These are phyloP conservation scores for Suillus brevipes DNA, from an alignment of 768 basidiomycete genomes.

Conservation along the genomic window DNA sequence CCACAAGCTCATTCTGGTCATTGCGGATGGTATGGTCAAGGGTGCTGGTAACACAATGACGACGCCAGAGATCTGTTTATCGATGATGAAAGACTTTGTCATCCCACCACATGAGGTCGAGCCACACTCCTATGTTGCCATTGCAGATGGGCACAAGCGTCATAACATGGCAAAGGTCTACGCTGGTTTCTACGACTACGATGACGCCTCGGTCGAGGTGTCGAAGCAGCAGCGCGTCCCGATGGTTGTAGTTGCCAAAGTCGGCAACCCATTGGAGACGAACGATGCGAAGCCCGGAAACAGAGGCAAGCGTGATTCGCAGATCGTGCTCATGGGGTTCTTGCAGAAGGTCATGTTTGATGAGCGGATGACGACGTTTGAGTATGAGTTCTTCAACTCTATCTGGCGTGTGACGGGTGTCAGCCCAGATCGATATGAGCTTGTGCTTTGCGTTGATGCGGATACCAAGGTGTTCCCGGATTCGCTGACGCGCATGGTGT, in stretches of 20 bases:
- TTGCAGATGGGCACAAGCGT: slow-evolving; percentile 98
- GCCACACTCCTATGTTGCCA: slow-evolving; percentile 94
- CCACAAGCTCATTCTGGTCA: slow-evolving; percentile 93
- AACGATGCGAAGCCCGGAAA: slow-evolving; percentile 94
- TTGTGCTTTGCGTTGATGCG: slow-evolving; percentile 94
- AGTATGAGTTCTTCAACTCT: slow-evolving; percentile 99
- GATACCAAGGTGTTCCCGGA: slow-evolving; percentile 99
- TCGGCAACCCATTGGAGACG: slow-evolving; percentile 89
- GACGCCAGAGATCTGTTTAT: slow-evolving; percentile 91
- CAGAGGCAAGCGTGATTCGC: slow-evolving; percentile 97
- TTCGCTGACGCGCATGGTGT: slow-evolving; percentile 92
- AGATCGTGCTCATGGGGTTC: slow-evolving; percentile 97
- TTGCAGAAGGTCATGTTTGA: slow-evolving; percentile 99
- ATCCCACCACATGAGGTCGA: slow-evolving; percentile 82
- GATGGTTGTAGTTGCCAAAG: slow-evolving; percentile 93
- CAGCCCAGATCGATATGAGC: slow-evolving; percentile 93
- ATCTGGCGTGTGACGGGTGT: slow-evolving; percentile 95
- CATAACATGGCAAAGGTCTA: slow-evolving; percentile 99
- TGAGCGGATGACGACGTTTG: slow-evolving; percentile 99
- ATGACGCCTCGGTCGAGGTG: slow-evolving; percentile 82
- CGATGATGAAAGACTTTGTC: slow-evolving; percentile 97
- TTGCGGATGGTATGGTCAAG: slow-evolving; percentile 98
- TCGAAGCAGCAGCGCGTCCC: slow-evolving; percentile 97
- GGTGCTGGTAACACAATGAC: slow-evolving; percentile 86
- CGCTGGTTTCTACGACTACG: slow-evolving; percentile 96